These are phyloP conservation scores for Botrytis fragariae DNA, from an alignment of 2,329 filamentous ascomycete species.

Conservation along the genomic window DNA sequence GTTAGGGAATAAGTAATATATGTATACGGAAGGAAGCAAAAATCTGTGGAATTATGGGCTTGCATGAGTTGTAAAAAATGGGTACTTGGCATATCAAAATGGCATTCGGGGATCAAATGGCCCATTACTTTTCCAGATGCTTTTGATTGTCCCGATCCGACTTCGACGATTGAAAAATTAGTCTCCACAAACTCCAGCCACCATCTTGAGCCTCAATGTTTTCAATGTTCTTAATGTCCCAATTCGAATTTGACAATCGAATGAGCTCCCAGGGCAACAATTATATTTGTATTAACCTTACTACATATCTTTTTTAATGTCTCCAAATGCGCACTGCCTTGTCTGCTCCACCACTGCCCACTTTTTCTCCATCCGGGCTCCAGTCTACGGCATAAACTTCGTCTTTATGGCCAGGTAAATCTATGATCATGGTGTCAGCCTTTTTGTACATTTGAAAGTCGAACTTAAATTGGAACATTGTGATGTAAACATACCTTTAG, in stretches of 20 bases:
- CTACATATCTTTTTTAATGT: slow-evolving; percentile 45
- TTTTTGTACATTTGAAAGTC: background rate
- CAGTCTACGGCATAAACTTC: slow-evolving; percentile 95
- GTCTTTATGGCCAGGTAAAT: slow-evolving; percentile 86
- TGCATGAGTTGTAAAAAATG: background rate
- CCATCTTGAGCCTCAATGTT: background rate
- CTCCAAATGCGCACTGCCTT: slow-evolving; percentile 71
- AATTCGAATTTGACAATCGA: background rate
- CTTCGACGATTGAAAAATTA: background rate
- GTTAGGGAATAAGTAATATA: slow-evolving; percentile 55
- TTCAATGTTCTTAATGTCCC: background rate
- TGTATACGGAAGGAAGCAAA: too few relatives aligned
- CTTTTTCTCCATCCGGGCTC: slow-evolving; percentile 85
- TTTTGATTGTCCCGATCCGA: background rate
- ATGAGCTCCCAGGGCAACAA: background rate
- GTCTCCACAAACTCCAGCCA: background rate
- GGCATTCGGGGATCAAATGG: background rate
- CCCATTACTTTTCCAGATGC: background rate
- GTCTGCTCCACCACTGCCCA: slow-evolving; percentile 90
- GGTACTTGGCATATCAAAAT: background rate
- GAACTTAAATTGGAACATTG: slow-evolving; percentile 3
- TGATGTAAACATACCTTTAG: slow-evolving; percentile 41
- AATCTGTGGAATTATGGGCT: too few relatives aligned
- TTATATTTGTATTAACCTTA: background rate
- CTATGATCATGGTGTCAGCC: slow-evolving; percentile 45